phyloP scores from a whole-genome alignment of 1,284 basidiomycete species.

The Neotropicomus parvogracilis region DNA sequence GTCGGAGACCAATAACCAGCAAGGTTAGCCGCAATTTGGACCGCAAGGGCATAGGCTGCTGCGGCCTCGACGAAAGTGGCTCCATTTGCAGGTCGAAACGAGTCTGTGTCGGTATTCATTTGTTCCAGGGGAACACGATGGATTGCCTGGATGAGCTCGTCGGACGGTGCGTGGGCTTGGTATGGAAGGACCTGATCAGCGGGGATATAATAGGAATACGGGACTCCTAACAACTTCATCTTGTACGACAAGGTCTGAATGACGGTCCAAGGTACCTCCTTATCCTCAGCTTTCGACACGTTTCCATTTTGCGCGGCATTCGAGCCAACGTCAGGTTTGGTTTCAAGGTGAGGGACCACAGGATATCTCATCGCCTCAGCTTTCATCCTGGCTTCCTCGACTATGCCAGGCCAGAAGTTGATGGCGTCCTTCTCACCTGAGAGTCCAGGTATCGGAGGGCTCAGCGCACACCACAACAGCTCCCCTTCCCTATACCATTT shows the following conservation, averaged over 20 bases:
- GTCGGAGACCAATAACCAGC: slow-evolving; percentile 64
- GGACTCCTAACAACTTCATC: slow-evolving; percentile 59
- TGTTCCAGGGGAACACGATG: slow-evolving; percentile 42
- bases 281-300: slow-evolving; percentile 11
- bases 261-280: slow-evolving; percentile 49
- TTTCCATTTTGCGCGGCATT: slow-evolving; percentile 7
- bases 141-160: slow-evolving; percentile 48
- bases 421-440: slow-evolving; percentile 44
- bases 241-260: slow-evolving; percentile 57
- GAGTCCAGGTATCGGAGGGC: slow-evolving; percentile 45
- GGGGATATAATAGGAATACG: slow-evolving; percentile 42
- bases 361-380: slow-evolving; percentile 24
- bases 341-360: neutral
- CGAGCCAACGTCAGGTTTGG: slow-evolving; percentile 3
- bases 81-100: slow-evolving; percentile 49
- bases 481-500: slow-evolving; percentile 67
- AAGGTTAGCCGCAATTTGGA: slow-evolving; percentile 61
- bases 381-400: slow-evolving; percentile 56
- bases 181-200: slow-evolving; percentile 66
- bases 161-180: slow-evolving; percentile 55
- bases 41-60: slow-evolving; percentile 60
- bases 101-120: slow-evolving; percentile 44
- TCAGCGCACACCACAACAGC: slow-evolving; percentile 67
- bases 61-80: slow-evolving; percentile 43
- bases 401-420: slow-evolving; percentile 67